These are phyloP conservation scores for Antrodiella citrinella DNA, from an alignment of 768 basidiomycete species.

Conservation along the genomic window DNA sequence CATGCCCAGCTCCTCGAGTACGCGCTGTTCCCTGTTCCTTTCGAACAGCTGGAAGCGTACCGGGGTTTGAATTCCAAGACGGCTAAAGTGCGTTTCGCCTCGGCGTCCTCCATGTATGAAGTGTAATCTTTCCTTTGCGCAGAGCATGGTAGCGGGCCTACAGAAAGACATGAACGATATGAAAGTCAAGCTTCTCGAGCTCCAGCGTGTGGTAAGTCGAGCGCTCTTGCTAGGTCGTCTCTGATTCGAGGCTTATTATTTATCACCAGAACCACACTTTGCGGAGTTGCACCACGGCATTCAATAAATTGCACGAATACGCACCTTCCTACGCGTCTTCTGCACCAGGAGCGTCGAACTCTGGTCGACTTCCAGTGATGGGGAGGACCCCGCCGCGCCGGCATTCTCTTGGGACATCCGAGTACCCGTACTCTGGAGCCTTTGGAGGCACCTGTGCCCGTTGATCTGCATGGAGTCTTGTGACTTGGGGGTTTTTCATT, in stretches of 20 bases:
- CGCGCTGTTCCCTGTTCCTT: conserved; percentile 48
- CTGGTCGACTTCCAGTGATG: neutral
- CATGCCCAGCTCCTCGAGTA: conserved; percentile 49
- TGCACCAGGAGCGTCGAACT: neutral
- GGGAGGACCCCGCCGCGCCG: neutral
- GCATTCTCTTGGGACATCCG: no score
- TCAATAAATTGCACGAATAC: neutral
- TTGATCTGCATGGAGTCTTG: no score
- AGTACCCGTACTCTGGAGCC: no score
- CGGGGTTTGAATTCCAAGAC: conserved; percentile 71
- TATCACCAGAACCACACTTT: neutral
- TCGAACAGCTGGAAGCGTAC: conserved; percentile 50
- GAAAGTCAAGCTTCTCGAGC: conserved; percentile 57
- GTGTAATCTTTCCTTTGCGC: conserved; percentile 2
- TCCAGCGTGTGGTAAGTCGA: conserved; percentile 55
- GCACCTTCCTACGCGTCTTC: neutral
- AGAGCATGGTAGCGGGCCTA: conserved; percentile 72
- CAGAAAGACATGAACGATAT: conserved; percentile 55
- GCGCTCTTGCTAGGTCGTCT: neutral
- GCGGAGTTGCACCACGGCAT: neutral
- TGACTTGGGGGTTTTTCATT: no score
- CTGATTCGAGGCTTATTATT: neutral
- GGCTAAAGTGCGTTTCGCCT: conserved; percentile 44
- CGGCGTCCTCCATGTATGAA: neutral
- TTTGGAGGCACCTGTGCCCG: no score